Base-by-base conservation (phyloP, 1,284 basidiomycete genomes). In the Ceraceosorus guamensis region DNA sequence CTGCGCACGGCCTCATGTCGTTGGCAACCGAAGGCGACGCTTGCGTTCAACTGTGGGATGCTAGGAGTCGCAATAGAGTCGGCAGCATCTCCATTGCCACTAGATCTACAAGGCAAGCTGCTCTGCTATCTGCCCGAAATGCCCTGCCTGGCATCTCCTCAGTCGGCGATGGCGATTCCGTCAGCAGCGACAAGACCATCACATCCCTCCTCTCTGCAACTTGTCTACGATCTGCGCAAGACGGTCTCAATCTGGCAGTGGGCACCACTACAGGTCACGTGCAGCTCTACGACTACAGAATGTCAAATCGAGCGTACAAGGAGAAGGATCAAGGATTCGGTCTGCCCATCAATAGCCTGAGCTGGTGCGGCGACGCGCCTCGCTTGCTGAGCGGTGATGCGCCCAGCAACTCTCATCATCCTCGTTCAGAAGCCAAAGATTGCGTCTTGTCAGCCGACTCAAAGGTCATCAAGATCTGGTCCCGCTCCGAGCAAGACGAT, bases 251-350 rank as follows among this genome's bases (percentile, higher is more conserved):
- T 33, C 85, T 97, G 64, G 95, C 93, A 0, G 82, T 97, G 37
- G 95, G 95, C 11, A 97, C 93, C 1, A 90, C 87, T 6, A 89
- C 89, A 0, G 95, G 95, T 0, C 91, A 97, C 73, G 91, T 91
- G 0, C 79, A 98, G 6, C 80, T 99, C 5, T 99, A 97, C 77
- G 95, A 99, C 71, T 83, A 98, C 61, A 87, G 95, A 50, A 86
- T 89, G 32, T 82, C 86, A 5, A n/a, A n/a, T n/a, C 82, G 82
- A 30, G 87, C 89, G 7, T 91, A 89, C 66, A 89, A 89, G 3
- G 79, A 85, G 59, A 98, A 99, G 75, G 95, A 99, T 75, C 93
- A 98, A 77, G 95, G 95, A 1, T 98, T 98, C 70, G 91, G 93
- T 2, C 79, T 98, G 45, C 87, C 92, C 0, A 83, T 99, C 49